Evolutionary conservation across 805 yeast genomes (phyloP).

Genomic region (Suhomyces pyralidae): DNA sequence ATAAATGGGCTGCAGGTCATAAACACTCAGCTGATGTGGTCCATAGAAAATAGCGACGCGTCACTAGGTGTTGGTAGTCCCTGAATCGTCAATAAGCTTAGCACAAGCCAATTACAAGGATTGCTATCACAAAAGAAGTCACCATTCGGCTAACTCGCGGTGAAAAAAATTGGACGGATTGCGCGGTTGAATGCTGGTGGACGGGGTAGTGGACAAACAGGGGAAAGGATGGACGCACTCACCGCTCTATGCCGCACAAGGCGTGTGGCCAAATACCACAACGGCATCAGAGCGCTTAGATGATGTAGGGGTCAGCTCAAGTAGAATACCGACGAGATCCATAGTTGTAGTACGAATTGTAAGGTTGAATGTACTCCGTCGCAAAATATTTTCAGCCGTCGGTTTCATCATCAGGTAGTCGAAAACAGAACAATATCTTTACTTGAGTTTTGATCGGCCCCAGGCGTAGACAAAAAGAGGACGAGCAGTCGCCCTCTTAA

Average conservation of each 20-base stretch:
- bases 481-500: conserved; percentile 2
- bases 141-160: background rate
- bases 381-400: background rate
- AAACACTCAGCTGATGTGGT: background rate
- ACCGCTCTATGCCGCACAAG: background rate
- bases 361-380: background rate
- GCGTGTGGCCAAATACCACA: background rate
- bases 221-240: background rate
- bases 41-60: background rate
- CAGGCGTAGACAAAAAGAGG: conserved; percentile 1
- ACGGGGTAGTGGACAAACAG: conserved; percentile 1
- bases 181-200: conserved; percentile 3
- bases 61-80: background rate
- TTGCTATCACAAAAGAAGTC: background rate
- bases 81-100: background rate
- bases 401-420: conserved; percentile 2
- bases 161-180: background rate
- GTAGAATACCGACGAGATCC: background rate
- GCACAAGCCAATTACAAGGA: background rate
- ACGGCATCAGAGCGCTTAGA: background rate
- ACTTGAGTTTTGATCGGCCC: conserved; percentile 5
- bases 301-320: background rate
- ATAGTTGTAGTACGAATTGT: background rate
- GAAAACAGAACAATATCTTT: conserved; percentile 3
- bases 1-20: too few species aligned